Evolutionary conservation across 2,329 filamentous ascomycete species (phyloP).

Genomic region (Cordyceps cateniannulata): DNA sequence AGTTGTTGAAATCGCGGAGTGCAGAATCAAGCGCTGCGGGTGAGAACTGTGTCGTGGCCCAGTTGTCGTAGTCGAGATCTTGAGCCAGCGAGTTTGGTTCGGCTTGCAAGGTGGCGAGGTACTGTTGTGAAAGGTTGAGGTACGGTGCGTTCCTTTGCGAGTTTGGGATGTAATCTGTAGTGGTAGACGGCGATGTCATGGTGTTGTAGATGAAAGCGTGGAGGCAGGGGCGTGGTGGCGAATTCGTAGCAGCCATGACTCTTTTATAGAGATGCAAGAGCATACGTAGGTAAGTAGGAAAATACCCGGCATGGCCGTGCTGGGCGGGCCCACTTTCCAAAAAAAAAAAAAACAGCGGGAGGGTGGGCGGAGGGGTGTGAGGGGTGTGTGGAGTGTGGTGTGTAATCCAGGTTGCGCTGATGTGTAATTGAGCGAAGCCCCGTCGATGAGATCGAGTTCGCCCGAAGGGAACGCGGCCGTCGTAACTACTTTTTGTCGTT

Average conservation of each 20-base stretch:
- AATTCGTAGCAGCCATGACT: conserved; percentile 5
- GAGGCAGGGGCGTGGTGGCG: conserved; percentile 12
- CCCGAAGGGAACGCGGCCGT: conserved; percentile 1
- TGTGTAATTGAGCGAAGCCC: conserved; percentile 1
- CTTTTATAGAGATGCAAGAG: conserved; percentile 4
- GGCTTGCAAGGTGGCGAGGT: neutral
- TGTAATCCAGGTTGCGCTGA: neutral
- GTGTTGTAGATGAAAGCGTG: conserved; percentile 4
- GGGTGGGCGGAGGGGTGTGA: neutral
- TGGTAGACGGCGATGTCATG: conserved; percentile 4
- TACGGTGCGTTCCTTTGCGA: neutral
- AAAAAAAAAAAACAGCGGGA: conserved; percentile 5
- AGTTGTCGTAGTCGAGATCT: conserved; percentile 1
- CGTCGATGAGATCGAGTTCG: conserved; percentile 11
- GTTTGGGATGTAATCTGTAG: neutral
- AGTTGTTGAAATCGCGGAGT: conserved; percentile 2
- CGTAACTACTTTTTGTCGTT: conserved; percentile 4
- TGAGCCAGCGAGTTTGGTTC: neutral
- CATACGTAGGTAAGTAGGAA: neutral
- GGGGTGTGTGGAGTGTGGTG: neutral
- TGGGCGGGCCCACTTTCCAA: neutral
- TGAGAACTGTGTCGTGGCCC: neutral
- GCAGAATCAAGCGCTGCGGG: conserved; percentile 5
- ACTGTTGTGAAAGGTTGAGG: neutral
- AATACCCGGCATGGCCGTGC: conserved; percentile 8